phyloP scores from a whole-genome alignment of 352 stramenopile genomes.

The Phytophthora foliorum region DNA sequence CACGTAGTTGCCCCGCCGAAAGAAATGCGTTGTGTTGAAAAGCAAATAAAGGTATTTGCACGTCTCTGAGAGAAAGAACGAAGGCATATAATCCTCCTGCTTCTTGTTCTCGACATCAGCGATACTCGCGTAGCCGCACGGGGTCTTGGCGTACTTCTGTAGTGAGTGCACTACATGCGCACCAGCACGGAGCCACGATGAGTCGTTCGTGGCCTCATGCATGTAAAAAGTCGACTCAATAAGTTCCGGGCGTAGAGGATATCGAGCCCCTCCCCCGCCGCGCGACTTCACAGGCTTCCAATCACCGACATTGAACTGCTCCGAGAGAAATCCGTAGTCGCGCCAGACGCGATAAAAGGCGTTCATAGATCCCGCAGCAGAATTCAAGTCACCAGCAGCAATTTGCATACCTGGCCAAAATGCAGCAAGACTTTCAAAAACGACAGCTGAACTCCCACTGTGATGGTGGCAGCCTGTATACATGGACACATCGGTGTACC shows the following conservation, averaged over 20 bases:
- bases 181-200: conserved; percentile 83
- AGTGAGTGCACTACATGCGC: conserved; percentile 88
- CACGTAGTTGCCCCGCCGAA: conserved; percentile 91
- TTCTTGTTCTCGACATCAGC: conserved; percentile 86
- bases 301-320: conserved; percentile 94
- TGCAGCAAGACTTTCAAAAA: conserved; percentile 92
- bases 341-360: conserved; percentile 96
- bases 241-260: conserved; percentile 97
- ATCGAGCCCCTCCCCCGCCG: conserved; percentile 60
- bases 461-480: conserved; percentile 71
- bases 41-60: conserved; percentile 99
- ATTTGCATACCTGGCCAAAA: conserved; percentile 98
- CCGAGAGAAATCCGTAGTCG: conserved; percentile 96
- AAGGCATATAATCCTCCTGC: conserved; percentile 98
- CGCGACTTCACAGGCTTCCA: conserved; percentile 75
- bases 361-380: conserved; percentile 92
- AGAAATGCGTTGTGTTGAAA: conserved; percentile 93
- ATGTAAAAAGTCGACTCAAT: conserved; percentile 98
- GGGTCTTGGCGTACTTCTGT: conserved; percentile 92
- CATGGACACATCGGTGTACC: conserved; percentile 90
- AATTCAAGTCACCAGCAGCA: conserved; percentile 91
- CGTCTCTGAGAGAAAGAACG: conserved; percentile 99
- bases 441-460: conserved; percentile 42
- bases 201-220: conserved; percentile 91
- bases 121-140: conserved; percentile 95